These are phyloP conservation scores for Annulohypoxylon moriforme DNA, from an alignment of 495 filamentous ascomycete genomes.

Conservation along the genomic window DNA sequence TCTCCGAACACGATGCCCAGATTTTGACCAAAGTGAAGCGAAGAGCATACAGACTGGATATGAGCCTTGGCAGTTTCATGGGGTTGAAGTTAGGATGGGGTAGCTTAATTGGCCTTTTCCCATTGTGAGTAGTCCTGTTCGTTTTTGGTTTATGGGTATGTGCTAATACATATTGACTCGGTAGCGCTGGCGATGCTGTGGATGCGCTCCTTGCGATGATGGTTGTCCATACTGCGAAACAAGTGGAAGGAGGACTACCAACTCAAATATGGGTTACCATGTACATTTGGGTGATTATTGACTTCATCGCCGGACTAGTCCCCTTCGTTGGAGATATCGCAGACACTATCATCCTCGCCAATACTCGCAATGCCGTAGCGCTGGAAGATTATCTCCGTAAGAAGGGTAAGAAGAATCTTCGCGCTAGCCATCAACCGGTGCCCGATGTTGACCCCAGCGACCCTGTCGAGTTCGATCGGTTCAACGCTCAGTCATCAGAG, in stretches of 20 bases:
- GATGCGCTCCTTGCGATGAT: constrained; percentile 76
- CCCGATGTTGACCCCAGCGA: constrained; percentile 56
- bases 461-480: constrained; percentile 55
- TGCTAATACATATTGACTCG: constrained; percentile 18
- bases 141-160: background rate
- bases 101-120: constrained; percentile 81
- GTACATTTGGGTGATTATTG: constrained; percentile 79
- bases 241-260: constrained; percentile 78
- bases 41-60: constrained; percentile 84
- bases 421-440: constrained; percentile 45
- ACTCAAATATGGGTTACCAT: constrained; percentile 67
- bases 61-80: constrained; percentile 77
- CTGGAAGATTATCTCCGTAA: constrained; percentile 77
- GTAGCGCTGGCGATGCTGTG: constrained; percentile 77
- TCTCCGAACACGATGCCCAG: constrained; percentile 81
- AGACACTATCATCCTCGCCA: constrained; percentile 71
- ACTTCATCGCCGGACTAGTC: constrained; percentile 83
- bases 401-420: constrained; percentile 62
- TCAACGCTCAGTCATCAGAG: constrained; percentile 39
- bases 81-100: constrained; percentile 86
- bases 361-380: constrained; percentile 79
- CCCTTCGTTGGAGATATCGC: constrained; percentile 87
- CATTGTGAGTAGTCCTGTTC: constrained; percentile 67
- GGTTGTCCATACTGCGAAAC: constrained; percentile 73
- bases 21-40: constrained; percentile 83